Base-by-base conservation (phyloP, 2,329 filamentous ascomycete genomes). In the Xylariaceae sp. region DNA sequence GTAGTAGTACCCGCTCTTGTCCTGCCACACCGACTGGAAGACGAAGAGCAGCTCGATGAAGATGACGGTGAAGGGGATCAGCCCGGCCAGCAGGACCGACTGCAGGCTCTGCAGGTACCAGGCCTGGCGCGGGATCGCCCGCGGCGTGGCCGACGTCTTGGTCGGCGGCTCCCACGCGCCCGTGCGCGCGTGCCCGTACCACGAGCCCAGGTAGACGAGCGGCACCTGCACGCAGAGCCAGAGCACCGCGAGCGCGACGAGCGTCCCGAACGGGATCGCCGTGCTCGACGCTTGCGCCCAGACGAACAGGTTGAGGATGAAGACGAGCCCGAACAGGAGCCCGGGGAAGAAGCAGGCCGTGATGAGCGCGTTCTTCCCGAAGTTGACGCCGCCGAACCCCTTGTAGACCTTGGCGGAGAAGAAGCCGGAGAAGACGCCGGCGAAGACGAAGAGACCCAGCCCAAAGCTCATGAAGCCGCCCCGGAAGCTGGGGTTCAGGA, bases 1-100 rank as follows among this genome's bases (percentile, higher is more conserved):
- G 62, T 94, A 94, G 64, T 94, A 94, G 62, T 89, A 94, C 5
- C 85, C 86, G 55, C 80, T 88, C 69, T 94, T 94, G 63, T 94
- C 88, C 60, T 89, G 83, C 85, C 87, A 92, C 23, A 94, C 62
- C 34, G 83, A 88, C 64, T 88, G 85, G 64, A 94, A 92, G 34
- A 92, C 81, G 59, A 89, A 92, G 29, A 90, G 71, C 11, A 94
- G 73, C 64, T 94, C 87, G 55, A 94, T 87, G 61, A 90, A 92
- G 51, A 94, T 81, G 40, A 94, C 86, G 2, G 85, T 85, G 57
- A 94, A 94, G 0, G 88, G 87, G 6, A 90, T 76, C 13, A 92
- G 65, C 1, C 88, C 88, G 0, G 85, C 83, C 8, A 92, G 64
- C 21, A 94, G 64, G 7, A 83, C 70, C 1, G 81, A 74, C 35